Evolutionary conservation across 306 rosid genomes (phyloP), one percentile per base, ranked within the genome.

Genomic region (Cyclanthera cordifolia): DNA sequence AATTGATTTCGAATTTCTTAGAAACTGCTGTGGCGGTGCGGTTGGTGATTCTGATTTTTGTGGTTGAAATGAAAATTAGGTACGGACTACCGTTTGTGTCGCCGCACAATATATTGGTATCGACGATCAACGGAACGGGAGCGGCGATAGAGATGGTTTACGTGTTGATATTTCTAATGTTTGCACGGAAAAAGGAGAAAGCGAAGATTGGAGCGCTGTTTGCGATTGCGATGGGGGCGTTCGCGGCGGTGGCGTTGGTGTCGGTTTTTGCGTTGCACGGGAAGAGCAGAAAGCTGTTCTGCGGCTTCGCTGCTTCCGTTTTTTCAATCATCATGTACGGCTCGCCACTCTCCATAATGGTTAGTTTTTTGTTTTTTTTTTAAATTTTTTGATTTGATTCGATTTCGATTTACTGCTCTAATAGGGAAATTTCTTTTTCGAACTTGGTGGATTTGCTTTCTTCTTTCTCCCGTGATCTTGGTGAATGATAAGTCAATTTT

Each of bases 41-140:
- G 2, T 27, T 27, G 1, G 30, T 27, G 30, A 27, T 27, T 34
- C 1, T 34, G 8, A 34, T 34, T 34, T 34, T 34, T 5, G 41
- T 6, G 0, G 41, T 34, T 34, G 37, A 32, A 27, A 2, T 32
- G 32, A 28, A 28, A 2, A 28, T 2, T 2, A 34, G 41, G 41
- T 93, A 93, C 53, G 99, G 99, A 0, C 66, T 93, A 2, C 99
- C 99, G 10, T 85, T 93, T 79, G 85, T 93, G 63, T 88, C 99
- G 16, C 85, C 88, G 1, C 46, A 90, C 94, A 93, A 93, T 74
- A 54, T 93, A 45, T 47, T 83, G 79, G 95, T 90, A 14, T 79
- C 91, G 60, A 86, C 99, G 23, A 48, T 90, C 71, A 93, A 93
- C 74, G 91, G 96, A 6, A 46, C 95, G 0, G 96, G 99, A 23